Percentiles rank a stretch among this genome's conserved stretches.
These are phyloP conservation scores for Pyrenochaeta sp. DNA, from an alignment of 2,329 filamentous ascomycete genomes.

Conservation along the genomic window DNA sequence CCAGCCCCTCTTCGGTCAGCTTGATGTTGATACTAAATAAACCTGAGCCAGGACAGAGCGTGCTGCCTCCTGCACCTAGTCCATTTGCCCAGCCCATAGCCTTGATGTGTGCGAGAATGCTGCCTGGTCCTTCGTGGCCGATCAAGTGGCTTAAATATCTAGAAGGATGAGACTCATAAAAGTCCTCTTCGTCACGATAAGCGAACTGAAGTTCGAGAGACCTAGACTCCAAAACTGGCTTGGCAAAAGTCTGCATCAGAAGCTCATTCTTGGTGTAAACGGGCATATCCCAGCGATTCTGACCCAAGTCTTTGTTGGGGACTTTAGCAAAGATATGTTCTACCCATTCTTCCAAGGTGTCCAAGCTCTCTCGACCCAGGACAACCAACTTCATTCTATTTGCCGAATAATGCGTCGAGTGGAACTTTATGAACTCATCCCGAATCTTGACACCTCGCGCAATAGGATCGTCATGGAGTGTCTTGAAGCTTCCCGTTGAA, in stretches of 20 bases:
- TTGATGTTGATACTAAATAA: slow-evolving; percentile 82
- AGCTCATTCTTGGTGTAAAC: slow-evolving; percentile 69
- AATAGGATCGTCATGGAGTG: slow-evolving; percentile 83
- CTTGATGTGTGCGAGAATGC: slow-evolving; percentile 89
- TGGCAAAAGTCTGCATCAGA: slow-evolving; percentile 79
- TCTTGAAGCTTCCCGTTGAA: slow-evolving; percentile 87
- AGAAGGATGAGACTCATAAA: slow-evolving; percentile 82
- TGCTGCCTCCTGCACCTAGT: slow-evolving; percentile 77
- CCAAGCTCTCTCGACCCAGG: slow-evolving; percentile 80
- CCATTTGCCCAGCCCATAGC: slow-evolving; percentile 89
- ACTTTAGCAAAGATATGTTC: slow-evolving; percentile 82
- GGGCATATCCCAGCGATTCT: slow-evolving; percentile 72
- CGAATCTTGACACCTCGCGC: slow-evolving; percentile 82
- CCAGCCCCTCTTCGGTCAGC: slow-evolving; percentile 84
- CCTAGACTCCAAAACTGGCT: slow-evolving; percentile 88
- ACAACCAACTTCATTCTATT: slow-evolving; percentile 94
- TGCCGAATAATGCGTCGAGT: slow-evolving; percentile 87
- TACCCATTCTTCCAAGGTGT: slow-evolving; percentile 84
- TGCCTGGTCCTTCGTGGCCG: slow-evolving; percentile 91
- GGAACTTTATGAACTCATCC: slow-evolving; percentile 91
- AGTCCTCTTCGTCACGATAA: slow-evolving; percentile 81
- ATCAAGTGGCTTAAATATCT: slow-evolving; percentile 89
- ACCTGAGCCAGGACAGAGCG: slow-evolving; percentile 80
- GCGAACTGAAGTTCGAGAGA: slow-evolving; percentile 83
- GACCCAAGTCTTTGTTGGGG: slow-evolving; percentile 79